Conservation (phyloP, 169 alveolate species). For the Plasmodium cynomolgi region DNA sequence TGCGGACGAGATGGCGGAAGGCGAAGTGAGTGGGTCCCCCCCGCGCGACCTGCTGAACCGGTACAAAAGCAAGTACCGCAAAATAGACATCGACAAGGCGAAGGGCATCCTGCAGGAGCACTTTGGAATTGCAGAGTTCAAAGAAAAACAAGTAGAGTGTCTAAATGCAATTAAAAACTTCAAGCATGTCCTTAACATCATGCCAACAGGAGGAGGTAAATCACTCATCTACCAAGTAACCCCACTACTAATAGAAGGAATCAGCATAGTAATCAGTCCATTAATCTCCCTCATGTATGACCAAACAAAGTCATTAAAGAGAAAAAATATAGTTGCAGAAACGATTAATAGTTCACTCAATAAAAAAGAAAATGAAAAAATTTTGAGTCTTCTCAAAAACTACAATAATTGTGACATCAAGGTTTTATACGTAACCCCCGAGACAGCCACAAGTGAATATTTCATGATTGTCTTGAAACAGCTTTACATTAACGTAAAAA, state of each 20-base stretch:
- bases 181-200: constrained; percentile 91
- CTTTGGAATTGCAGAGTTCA: constrained; percentile 78
- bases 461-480: constrained; percentile 77
- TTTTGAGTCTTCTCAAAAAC: constrained; percentile 35
- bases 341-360: constrained; percentile 77
- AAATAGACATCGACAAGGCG: constrained; percentile 43
- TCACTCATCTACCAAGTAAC: constrained; percentile 95
- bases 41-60: background rate
- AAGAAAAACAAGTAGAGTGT: constrained; percentile 92
- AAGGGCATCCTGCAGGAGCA: constrained; percentile 27
- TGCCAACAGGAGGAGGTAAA: constrained; percentile 99
- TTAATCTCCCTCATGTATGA: constrained; percentile 95
- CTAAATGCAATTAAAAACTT: constrained; percentile 91
- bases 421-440: constrained; percentile 88
- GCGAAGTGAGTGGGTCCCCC: background rate
- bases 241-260: constrained; percentile 91
- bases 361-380: constrained; percentile 62
- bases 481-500: constrained; percentile 80
- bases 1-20: background rate
- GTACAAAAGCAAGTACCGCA: constrained; percentile 40
- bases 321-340: constrained; percentile 87
- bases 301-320: constrained; percentile 89
- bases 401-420: constrained; percentile 77
- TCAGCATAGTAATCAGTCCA: constrained; percentile 96
- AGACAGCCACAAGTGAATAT: constrained; percentile 82